Evolutionary conservation across 2,329 filamentous ascomycete genomes (phyloP), one percentile per base, ranked within the genome.

Genomic region (Leptographium lundbergii): DNA sequence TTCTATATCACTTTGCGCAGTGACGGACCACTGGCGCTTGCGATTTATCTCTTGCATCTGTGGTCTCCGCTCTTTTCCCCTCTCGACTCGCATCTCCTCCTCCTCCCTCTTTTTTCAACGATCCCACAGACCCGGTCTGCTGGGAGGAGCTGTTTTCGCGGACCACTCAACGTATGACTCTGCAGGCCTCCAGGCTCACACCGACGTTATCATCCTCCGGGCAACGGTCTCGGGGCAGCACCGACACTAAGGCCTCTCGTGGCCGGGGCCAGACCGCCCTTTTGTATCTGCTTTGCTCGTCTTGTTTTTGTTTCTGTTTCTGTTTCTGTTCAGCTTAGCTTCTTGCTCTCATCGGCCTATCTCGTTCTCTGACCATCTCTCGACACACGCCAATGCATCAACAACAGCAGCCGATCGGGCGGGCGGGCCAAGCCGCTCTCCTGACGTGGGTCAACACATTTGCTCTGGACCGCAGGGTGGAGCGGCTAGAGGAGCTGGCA

Each of bases 401-500:
- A 42, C 42, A 17, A 27, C 71, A 73, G 25, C 65, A 63, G 53
- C 65, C 66, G 56, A 74, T 74, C 63, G 74, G 68, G 62, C 66
- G 68, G 57, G 69, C 70, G 64, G 75, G 76, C 69, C 78, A 81
- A 72, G 71, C 69, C 63, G 80, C 81, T 69, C 76, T 85, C 48
- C 68, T 84, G 56, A 77, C 77, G 70, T 82, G 81, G 72, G 78
- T 82, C 64, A 73, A 71, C 64, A 70, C 77, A 9, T 80, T 79
- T 62, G 67, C 75, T 34, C 69, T 78, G 56, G 72, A 76, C 47
- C 67, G 65, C 45, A 70, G 73, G 61, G 75, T 75, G 66, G 75
- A 75, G 63, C 77, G 75, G n/a, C 71, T 80, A 56, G 73, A 77
- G 57, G 74, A 80, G 57, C 73, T 81, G 53, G 71, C 73, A 67